These are phyloP conservation scores for Aegilops bicornis DNA, from an alignment of 176 grass and related monocot species.

Conservation along the genomic window DNA sequence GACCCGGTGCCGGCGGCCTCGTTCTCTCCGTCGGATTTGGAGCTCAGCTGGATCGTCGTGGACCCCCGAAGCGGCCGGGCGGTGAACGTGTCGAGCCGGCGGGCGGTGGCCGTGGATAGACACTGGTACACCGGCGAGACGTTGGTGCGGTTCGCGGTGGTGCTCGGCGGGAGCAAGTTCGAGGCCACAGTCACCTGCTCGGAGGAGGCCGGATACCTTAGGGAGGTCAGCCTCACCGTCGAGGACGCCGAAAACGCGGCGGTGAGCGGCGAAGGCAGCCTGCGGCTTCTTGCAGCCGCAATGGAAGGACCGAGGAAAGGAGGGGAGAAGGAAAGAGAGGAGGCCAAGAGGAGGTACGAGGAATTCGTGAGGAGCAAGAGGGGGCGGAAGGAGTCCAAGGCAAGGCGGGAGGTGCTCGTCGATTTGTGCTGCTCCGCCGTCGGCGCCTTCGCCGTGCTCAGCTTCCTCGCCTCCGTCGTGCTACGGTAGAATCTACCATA, in stretches of 20 bases:
- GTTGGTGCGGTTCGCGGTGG: not conserved
- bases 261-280: not conserved
- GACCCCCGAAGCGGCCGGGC: slow-evolving; percentile 19
- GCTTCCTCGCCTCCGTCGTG: not conserved
- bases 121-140: not conserved
- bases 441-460: not conserved
- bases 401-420: not conserved
- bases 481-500: slow-evolving; percentile 1
- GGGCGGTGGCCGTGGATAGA: not conserved
- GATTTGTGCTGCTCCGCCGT: not conserved
- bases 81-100: not conserved
- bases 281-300: not conserved
- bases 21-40: slow-evolving; percentile 34
- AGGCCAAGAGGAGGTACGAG: not conserved
- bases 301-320: not conserved
- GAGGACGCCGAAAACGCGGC: not conserved
- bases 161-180: not conserved
- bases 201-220: not conserved
- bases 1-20: not conserved
- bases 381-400: not conserved
- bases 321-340: not conserved
- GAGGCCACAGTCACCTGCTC: not conserved
- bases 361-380: not conserved
- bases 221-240: not conserved
- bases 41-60: slow-evolving; percentile 51